Conservation (phyloP, 176 grass and related monocot genomes). For the Alopecurus myosuroides region DNA sequence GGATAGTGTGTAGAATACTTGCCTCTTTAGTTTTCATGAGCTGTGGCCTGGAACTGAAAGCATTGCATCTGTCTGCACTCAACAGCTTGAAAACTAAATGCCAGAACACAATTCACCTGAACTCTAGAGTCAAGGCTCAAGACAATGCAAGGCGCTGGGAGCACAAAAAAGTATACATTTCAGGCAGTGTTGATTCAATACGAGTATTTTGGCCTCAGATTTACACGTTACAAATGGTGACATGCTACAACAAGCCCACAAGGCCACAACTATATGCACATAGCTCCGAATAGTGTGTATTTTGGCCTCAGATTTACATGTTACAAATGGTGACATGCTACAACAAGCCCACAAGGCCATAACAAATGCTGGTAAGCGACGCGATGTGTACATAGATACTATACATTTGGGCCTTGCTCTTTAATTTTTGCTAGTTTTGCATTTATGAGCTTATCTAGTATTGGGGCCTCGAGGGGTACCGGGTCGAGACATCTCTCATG, state of each 20-base stretch:
- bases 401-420: constrained; percentile 46
- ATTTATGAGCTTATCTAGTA: constrained; percentile 92
- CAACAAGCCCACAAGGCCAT: not conserved
- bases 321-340: not conserved
- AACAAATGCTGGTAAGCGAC: not conserved
- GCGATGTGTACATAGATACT: constrained; percentile 15
- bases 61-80: constrained; percentile 17
- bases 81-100: constrained; percentile 15
- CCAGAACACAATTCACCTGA: not conserved
- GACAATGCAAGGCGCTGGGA: not conserved
- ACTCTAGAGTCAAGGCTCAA: not conserved
- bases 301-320: constrained; percentile 25
- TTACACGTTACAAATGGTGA: constrained; percentile 17
- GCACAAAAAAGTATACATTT: constrained; percentile 19
- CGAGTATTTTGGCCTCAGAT: constrained; percentile 1
- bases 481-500: constrained; percentile 98
- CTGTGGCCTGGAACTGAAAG: not conserved
- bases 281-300: constrained; percentile 8
- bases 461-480: constrained; percentile 86
- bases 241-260: not conserved
- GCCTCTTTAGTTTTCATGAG: not conserved
- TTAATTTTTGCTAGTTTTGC: constrained; percentile 74
- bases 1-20: not conserved
- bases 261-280: constrained; percentile 4
- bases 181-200: not conserved